Base-by-base conservation (phyloP, 202 grass and related monocot genomes). In the Bolboschoenoplectus hybrid region DNA sequence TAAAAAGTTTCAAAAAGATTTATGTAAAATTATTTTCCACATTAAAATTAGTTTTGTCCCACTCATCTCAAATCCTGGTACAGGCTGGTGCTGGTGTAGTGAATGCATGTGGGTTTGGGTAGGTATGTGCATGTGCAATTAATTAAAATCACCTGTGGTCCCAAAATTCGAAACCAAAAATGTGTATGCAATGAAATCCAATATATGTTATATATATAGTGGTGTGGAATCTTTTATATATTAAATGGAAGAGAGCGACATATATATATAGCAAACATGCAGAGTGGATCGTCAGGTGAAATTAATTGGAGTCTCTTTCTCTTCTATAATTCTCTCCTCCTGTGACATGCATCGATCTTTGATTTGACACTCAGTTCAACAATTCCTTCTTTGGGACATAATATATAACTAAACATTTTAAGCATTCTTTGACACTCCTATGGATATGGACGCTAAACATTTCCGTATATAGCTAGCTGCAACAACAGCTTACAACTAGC, bases 201-300 rank as follows among this genome's bases (percentile, higher is more conserved):
- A 13, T 12, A 55, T 57, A 57, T 1, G 14, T 13, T 58, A 58
- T 1, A 58, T 4, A 58, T 58, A 58, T 17, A 58, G 55, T 58
- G 55, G 55, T 58, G 17, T 67, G 64, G 64, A 67, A 67, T 67
- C 64, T 67, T 67, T 38, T 67, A 67, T 26, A 26, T 26, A 26
- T 26, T 26, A 26, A 26, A 26, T 67, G 34, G 64, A 39, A 67
- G 34, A 67, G 64, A 67, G 35, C 13, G 55, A 58, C 4, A 4
- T n/a, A 58, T 14, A 58, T 58, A 58, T 58, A 58, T 58, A 58
- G 55, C 55, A 58, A 16, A 4, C 34, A 8, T 67, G 35, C 64
- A 66, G 63, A 38, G 10, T 66, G 12, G 53, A 56, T 56, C 34
- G 7, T 7, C 63, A 13, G 63, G 32, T 66, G 63, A 66, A 66